These are phyloP conservation scores for Lepiota subincarnata DNA, from an alignment of 768 basidiomycete genomes.

Conservation along the genomic window DNA sequence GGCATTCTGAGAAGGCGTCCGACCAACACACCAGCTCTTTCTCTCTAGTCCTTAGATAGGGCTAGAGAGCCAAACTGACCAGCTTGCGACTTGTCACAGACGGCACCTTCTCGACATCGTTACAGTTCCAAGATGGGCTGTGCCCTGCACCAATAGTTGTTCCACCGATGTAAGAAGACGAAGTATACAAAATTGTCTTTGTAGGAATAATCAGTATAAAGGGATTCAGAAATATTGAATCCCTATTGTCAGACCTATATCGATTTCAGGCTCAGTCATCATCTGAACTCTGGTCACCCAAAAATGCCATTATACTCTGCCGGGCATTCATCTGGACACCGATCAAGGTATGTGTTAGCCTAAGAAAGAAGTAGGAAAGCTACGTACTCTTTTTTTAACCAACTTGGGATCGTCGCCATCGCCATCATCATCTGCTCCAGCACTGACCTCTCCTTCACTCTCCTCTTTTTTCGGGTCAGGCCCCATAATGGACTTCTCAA, in stretches of 20 bases:
- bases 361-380: neutral
- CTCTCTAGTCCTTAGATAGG: constrained; percentile 46
- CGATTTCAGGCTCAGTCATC: constrained; percentile 30
- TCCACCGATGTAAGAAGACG: constrained; percentile 27
- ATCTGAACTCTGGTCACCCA: constrained; percentile 67
- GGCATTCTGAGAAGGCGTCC: constrained; percentile 40
- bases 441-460: constrained; percentile 21
- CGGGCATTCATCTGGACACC: constrained; percentile 38
- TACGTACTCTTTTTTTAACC: constrained; percentile 38
- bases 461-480: constrained; percentile 18
- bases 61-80: constrained; percentile 40
- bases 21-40: constrained; percentile 42
- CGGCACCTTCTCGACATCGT: constrained; percentile 37
- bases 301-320: constrained; percentile 66
- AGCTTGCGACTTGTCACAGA: constrained; percentile 41
- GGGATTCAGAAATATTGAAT: neutral
- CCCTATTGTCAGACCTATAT: neutral
- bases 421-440: constrained; percentile 18
- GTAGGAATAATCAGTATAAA: neutral
- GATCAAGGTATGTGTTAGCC: neutral
- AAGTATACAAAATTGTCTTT: neutral
- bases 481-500: constrained; percentile 49
- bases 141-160: constrained; percentile 25
- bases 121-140: constrained; percentile 31
- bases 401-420: constrained; percentile 31